Percentiles rank a stretch among this genome's conserved stretches.
These are phyloP conservation scores for Berberis vulgaris DNA, from an alignment of 164 flowering plant species.

Conservation along the genomic window DNA sequence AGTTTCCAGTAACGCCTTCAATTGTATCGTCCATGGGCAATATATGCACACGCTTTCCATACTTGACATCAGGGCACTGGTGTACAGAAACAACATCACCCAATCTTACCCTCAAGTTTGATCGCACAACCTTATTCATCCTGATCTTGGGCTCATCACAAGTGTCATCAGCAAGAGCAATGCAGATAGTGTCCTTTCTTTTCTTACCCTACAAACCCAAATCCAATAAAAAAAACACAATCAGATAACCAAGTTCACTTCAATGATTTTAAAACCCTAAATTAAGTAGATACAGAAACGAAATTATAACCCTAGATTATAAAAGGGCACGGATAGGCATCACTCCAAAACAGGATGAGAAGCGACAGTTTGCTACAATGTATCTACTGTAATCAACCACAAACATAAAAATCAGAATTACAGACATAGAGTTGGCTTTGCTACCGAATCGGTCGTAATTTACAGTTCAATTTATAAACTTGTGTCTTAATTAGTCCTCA, in stretches of 20 bases:
- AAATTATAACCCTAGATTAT: too few species aligned
- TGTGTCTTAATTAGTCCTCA: too few species aligned
- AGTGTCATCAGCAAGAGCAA: neutral
- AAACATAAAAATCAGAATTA: too few species aligned
- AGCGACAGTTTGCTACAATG: neutral
- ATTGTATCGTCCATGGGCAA: conserved; percentile 1
- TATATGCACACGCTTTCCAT: conserved; percentile 1
- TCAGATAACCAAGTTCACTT: neutral
- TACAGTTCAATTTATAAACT: too few species aligned
- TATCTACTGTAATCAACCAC: neutral
- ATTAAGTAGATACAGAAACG: neutral
- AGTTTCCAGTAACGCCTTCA: neutral
- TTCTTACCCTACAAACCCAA: neutral
- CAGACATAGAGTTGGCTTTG: too few species aligned
- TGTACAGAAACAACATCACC: conserved; percentile 1
- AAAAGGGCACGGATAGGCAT: neutral
- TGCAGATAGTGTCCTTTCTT: neutral
- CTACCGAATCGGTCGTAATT: too few species aligned
- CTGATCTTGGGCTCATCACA: neutral
- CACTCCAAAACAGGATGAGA: neutral
- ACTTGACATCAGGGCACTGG: neutral
- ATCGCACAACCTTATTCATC: neutral
- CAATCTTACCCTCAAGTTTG: neutral
- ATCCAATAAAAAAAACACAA: neutral
- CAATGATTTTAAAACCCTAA: neutral